A percentile compares a stretch with the other conserved stretches of the same genome.
Evolutionary conservation across 345 rosid genomes (phyloP).

Genomic region (Eucalyptus grandis): DNA sequence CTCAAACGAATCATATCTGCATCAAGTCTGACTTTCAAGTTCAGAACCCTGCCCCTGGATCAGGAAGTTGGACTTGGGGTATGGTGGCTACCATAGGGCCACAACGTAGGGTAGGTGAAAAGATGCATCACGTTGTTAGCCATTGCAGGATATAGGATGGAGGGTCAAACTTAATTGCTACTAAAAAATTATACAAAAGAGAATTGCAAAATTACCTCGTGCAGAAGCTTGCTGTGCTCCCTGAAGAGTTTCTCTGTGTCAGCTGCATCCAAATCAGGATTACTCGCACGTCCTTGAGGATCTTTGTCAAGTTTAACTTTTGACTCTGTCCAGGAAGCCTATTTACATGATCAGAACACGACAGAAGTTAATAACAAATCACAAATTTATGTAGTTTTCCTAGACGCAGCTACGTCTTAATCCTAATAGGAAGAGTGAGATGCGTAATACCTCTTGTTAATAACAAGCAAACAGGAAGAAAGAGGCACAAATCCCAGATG

Average conservation of each 20-base stretch:
- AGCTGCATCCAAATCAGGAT: slow-evolving; percentile 66
- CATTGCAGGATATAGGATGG: neutral
- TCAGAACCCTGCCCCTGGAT: neutral
- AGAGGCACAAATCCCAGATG: neutral
- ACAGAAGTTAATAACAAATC: neutral
- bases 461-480: neutral
- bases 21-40: neutral
- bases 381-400: neutral
- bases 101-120: neutral
- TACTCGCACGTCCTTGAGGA: slow-evolving; percentile 84
- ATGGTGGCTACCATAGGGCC: neutral
- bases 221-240: slow-evolving; percentile 71
- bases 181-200: neutral
- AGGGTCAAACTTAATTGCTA: neutral
- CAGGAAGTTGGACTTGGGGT: neutral
- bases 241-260: slow-evolving; percentile 88
- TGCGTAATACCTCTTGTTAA: neutral
- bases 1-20: neutral
- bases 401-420: neutral
- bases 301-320: slow-evolving; percentile 86
- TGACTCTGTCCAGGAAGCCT: slow-evolving; percentile 97
- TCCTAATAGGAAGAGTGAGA: neutral
- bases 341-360: neutral
- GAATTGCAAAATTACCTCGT: slow-evolving; percentile 44
- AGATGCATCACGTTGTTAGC: neutral